Base-by-base conservation (phyloP, 192 early-diverging fungal genomes). In the Backusella psychrophila region DNA sequence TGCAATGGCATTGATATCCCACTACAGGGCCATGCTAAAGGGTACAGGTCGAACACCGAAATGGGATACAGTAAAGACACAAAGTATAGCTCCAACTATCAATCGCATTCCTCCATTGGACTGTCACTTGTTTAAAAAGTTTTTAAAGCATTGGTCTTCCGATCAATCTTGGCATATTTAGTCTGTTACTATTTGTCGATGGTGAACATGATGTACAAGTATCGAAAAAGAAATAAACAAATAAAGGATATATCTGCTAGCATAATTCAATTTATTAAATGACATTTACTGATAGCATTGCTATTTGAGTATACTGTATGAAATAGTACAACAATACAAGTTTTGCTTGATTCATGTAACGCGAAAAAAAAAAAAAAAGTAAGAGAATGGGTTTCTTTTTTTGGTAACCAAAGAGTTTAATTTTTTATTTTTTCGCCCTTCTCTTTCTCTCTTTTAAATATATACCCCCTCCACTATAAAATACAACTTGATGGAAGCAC, bases 401-500 rank as follows among this genome's bases (percentile, higher is more conserved):
- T 49, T n/a, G 46, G 46, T 17, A 49, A 19, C 17, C 0, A 17
- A 36, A 36, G 8, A 36, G 36, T 38, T 38, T 38, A 38, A 38
- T 38, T 49, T 49, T 46, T 49, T 49, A 2, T 49, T 49, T n/a
- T 49, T 49, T 19, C 0, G 19, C 0, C 17, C 17, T 14, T 46
- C 15, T 46, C 44, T 46, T 19, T 49, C 46, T 49, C 46, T 19
- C 42, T 44, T 17, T 44, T 44, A 12, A 44, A 49, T 33, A 19
- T 49, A 49, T n/a, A 49, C 46, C 46, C 46, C 5, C 46, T 19
- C 46, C 5, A 49, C 4, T 19, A 49, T 1, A 49, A 49, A 49
- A 49, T 49, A 44, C 42, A 44, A 44, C 12, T 44, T 53, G 26
- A 96, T 96, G 94, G 95, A 97, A 69, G 74, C 81, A 19, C 85